phyloP scores from a whole-genome alignment of 805 yeast species.

The Pichia deserticola region DNA sequence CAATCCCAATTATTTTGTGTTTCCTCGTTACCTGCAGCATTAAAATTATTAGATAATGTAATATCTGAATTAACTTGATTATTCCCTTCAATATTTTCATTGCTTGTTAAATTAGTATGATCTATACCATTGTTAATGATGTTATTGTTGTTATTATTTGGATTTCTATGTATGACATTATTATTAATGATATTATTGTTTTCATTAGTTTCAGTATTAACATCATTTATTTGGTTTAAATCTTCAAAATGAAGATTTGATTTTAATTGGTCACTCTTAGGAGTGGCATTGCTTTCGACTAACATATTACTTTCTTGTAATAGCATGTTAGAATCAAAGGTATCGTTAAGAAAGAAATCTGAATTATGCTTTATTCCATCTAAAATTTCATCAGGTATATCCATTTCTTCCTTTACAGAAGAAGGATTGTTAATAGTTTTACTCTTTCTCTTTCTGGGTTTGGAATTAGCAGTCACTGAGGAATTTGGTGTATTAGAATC shows the following conservation, averaged over 20 bases:
- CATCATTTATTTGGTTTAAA: too few relatives aligned
- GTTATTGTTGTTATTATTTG: too few relatives aligned
- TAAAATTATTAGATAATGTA: background rate
- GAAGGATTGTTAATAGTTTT: background rate
- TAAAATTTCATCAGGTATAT: background rate
- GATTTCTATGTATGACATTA: too few relatives aligned
- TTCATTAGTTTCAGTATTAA: background rate
- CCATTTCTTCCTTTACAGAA: background rate
- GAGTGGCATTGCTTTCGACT: too few relatives aligned
- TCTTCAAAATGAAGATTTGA: too few relatives aligned
- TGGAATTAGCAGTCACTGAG: background rate
- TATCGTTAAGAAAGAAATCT: slow-evolving; percentile 14
- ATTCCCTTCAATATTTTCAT: background rate
- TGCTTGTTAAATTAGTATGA: too few relatives aligned
- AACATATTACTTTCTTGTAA: background rate
- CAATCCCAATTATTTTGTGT: slow-evolving; percentile 34
- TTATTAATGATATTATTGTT: too few relatives aligned
- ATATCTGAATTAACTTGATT: background rate
- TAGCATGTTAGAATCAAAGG: background rate
- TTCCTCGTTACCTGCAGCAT: background rate
- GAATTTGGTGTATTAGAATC: background rate
- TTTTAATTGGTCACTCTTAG: too few relatives aligned
- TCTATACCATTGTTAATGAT: too few relatives aligned
- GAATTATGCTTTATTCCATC: background rate
- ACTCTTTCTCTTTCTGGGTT: background rate